These are phyloP conservation scores for Omphalotus guepiniiformis DNA, from an alignment of 768 basidiomycete genomes.

Conservation along the genomic window DNA sequence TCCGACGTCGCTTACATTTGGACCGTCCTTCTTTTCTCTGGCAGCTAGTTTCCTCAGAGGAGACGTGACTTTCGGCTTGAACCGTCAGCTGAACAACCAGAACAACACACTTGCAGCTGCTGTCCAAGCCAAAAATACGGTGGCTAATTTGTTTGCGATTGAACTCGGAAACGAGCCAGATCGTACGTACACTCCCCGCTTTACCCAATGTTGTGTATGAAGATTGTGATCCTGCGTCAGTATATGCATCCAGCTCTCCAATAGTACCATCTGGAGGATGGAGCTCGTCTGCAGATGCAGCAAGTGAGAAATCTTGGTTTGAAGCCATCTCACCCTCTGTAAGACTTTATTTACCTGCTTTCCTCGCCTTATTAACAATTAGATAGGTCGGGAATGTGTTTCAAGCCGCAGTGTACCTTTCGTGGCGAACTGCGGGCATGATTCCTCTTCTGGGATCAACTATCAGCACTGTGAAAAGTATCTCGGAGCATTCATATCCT, in stretches of 20 bases:
- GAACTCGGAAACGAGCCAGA: slow-evolving; percentile 37
- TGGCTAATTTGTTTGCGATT: slow-evolving; percentile 31
- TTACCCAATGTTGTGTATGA: not conserved
- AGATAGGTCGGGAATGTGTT: slow-evolving; percentile 29
- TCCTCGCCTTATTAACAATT: not conserved
- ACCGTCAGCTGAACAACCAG: slow-evolving; percentile 33
- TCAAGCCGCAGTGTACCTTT: slow-evolving; percentile 31
- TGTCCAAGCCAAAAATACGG: slow-evolving; percentile 22
- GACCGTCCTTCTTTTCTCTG: slow-evolving; percentile 26
- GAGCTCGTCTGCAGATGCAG: slow-evolving; percentile 28
- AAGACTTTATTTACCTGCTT: slow-evolving; percentile 6
- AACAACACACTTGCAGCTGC: slow-evolving; percentile 29
- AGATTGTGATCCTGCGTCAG: slow-evolving; percentile 12
- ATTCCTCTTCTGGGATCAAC: slow-evolving; percentile 25
- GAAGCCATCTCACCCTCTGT: slow-evolving; percentile 24
- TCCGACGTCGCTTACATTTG: slow-evolving; percentile 27
- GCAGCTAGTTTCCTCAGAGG: slow-evolving; percentile 25
- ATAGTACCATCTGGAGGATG: slow-evolving; percentile 28
- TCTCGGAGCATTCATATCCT: slow-evolving; percentile 33
- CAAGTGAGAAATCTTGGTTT: slow-evolving; percentile 29
- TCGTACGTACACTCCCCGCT: slow-evolving; percentile 19
- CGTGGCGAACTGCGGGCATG: slow-evolving; percentile 27
- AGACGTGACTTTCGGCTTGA: slow-evolving; percentile 32
- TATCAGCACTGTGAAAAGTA: slow-evolving; percentile 24
- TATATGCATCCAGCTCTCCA: slow-evolving; percentile 28